Evolutionary conservation across 2,329 filamentous ascomycete species (phyloP).

Genomic region (Ophiostoma tasmaniense): DNA sequence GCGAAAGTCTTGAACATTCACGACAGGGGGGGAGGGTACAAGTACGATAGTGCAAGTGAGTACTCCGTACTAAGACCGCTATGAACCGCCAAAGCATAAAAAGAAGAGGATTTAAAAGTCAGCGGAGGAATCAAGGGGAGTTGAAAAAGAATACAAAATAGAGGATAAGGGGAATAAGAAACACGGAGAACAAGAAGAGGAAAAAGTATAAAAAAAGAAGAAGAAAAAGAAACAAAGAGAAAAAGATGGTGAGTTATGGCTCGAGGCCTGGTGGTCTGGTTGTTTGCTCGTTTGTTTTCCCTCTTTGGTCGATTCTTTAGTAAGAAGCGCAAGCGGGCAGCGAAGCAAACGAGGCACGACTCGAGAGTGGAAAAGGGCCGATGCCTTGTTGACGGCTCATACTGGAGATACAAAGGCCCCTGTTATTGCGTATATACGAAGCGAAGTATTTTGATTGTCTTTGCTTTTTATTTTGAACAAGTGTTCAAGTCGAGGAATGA

Average conservation of each 20-base stretch:
- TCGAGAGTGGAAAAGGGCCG: slow-evolving; percentile 7
- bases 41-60: neutral
- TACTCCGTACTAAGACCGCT: slow-evolving; percentile 3
- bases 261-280: neutral
- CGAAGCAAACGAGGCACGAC: neutral
- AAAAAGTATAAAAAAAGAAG: neutral
- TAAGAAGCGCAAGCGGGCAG: neutral
- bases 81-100: neutral
- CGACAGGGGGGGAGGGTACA: neutral
- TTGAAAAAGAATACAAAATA: neutral
- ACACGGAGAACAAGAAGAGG: neutral
- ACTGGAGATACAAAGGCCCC: neutral
- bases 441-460: neutral
- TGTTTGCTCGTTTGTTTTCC: neutral
- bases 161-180: neutral
- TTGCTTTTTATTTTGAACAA: neutral
- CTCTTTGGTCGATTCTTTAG: neutral
- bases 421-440: neutral
- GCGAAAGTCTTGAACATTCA: neutral
- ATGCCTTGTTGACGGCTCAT: slow-evolving; percentile 7
- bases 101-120: neutral
- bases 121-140: neutral
- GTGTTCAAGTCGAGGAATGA: neutral
- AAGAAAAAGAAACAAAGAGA: neutral
- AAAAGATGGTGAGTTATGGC: neutral